Base-by-base conservation (phyloP, 257 asterid genomes). In the Parsonsia alboflavescens region DNA sequence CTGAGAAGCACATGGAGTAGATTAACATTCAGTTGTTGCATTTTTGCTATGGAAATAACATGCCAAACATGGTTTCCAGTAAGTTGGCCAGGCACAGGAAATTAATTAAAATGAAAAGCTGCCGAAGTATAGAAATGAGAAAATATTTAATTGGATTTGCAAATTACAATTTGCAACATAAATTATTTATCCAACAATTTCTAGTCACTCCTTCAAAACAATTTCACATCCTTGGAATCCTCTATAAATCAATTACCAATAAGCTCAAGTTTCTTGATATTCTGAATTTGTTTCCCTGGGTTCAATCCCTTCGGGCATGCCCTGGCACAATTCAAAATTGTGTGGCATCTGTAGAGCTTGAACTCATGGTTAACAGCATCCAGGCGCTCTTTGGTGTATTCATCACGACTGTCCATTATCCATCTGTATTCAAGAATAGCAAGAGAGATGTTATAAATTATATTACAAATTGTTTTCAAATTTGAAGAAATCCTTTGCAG, bases 401-500 rank as follows among this genome's bases (percentile, higher is more conserved):
- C 98, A 78, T 93, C 98, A 33, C 98, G 97, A 78, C 97, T 93
- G 76, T 93, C 97, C 98, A 93, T 93, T 77, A 93, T 93, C 98
- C 98, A 93, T 83, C 98, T 93, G 87, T 85, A 84, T 73, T 56
- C 39, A 53, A 73, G 72, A 78, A 68, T 12, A 19, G 6, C 61
- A 61, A 42, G 21, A 48, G 42, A 64, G 13, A 39, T 39, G 70
- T 65, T 39, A 65, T 8, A 9, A 39, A 33, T 33, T 17, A 16
- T 33, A 33, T 26, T 2, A 61, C 21, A 11, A 28, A 61, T 9
- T 2, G 33, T 8, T 10, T 24, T 30, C 1, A 61, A 36, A 12
- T 19, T n/a, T 24, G 64, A 24, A 65, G 21, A 36, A 33, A 4
- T 19, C 10, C 39, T 33, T 33, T 36, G 33, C 46, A 44, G 42